Evolutionary conservation across 208 protist genomes (phyloP).

Genomic region (Trypanosomatidae sp.): DNA sequence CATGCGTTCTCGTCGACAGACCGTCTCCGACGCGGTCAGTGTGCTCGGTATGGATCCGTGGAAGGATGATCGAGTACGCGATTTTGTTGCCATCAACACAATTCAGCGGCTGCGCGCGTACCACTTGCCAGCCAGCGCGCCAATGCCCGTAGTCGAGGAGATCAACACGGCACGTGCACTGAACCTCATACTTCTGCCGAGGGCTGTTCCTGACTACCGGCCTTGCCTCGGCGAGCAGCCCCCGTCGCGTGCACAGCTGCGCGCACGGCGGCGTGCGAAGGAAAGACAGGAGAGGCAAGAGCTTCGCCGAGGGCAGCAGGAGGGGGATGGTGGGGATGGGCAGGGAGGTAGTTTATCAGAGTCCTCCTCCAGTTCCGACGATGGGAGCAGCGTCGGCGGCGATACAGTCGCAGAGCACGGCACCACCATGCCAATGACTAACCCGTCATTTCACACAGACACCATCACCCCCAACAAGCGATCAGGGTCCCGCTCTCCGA

Average conservation of each 20-base stretch:
- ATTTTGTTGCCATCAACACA: constrained; percentile 85
- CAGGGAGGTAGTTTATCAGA: not conserved
- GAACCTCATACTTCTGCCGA: constrained; percentile 68
- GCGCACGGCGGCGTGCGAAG: constrained; percentile 6
- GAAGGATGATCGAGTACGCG: constrained; percentile 78
- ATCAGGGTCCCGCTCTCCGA: not conserved
- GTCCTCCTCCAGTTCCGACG: not conserved
- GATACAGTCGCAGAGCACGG: not conserved
- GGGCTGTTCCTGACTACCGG: constrained; percentile 51
- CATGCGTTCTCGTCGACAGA: constrained; percentile 37
- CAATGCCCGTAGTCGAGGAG: constrained; percentile 48
- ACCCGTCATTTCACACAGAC: not conserved
- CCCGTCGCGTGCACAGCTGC: constrained; percentile 13
- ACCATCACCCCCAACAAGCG: not conserved
- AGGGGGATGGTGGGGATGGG: too few relatives aligned
- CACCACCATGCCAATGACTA: not conserved
- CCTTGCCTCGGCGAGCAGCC: constrained; percentile 42
- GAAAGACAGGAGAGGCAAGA: not conserved
- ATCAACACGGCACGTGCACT: constrained; percentile 58
- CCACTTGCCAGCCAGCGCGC: constrained; percentile 39
- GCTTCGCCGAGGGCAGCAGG: not conserved
- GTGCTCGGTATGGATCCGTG: constrained; percentile 74
- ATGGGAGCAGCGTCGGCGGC: not conserved
- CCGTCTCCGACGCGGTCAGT: constrained; percentile 17
- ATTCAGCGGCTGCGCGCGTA: constrained; percentile 81